These are phyloP conservation scores for Plasmodium berghei DNA, from an alignment of 169 alveolate genomes.

Conservation along the genomic window DNA sequence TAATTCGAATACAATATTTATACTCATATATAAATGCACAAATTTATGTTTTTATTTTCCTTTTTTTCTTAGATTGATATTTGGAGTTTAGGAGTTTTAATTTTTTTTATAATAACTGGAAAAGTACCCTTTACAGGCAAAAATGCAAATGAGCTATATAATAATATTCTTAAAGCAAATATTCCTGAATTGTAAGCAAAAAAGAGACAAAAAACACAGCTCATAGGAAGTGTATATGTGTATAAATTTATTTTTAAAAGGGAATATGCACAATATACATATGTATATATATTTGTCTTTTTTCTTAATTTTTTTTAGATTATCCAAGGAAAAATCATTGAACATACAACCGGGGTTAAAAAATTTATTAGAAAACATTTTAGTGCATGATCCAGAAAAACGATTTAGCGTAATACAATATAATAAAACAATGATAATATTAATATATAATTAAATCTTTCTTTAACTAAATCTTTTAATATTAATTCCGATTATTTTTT, in stretches of 20 bases:
- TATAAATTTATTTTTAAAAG: background rate
- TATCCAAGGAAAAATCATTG: conserved; percentile 61
- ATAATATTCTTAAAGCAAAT: conserved; percentile 62
- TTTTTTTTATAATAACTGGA: conserved; percentile 81
- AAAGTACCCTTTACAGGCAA: conserved; percentile 79
- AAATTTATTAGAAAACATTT: conserved; percentile 61
- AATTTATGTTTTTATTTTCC: background rate
- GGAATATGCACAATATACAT: background rate
- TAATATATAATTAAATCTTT: too few relatives aligned
- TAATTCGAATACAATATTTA: background rate
- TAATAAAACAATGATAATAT: background rate
- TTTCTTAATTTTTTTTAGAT: conserved; percentile 10
- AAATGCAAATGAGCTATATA: conserved; percentile 69
- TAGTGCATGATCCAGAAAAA: conserved; percentile 73
- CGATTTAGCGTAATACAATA: conserved; percentile 57
- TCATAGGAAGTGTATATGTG: background rate
- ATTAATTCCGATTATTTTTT: too few relatives aligned
- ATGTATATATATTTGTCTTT: background rate
- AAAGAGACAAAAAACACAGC: background rate
- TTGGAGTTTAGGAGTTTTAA: conserved; percentile 82
- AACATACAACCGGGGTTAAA: conserved; percentile 68
- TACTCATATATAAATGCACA: background rate
- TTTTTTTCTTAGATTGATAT: conserved; percentile 67
- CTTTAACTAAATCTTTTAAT: too few relatives aligned
- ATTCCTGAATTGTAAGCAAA: conserved; percentile 52